These are phyloP conservation scores for Pythium biforme DNA, from an alignment of 352 stramenopile species.

Conservation along the genomic window DNA sequence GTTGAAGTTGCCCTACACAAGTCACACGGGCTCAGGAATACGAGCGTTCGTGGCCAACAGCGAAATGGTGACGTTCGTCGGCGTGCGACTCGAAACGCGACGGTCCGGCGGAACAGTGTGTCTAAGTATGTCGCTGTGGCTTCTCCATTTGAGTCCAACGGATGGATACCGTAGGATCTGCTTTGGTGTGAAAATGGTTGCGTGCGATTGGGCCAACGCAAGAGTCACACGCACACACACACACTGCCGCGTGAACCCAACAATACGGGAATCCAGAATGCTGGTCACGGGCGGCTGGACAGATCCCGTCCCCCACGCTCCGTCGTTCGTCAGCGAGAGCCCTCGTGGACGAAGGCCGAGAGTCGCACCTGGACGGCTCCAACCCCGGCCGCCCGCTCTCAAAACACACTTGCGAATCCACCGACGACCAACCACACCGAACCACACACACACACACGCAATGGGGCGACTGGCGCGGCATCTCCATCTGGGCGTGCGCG, in stretches of 20 bases:
- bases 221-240: background rate
- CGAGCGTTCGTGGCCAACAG: no score
- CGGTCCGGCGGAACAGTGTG: no score
- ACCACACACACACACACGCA: background rate
- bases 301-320: no score
- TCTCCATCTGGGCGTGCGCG: background rate
- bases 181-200: background rate
- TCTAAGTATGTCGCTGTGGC: no score
- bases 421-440: background rate
- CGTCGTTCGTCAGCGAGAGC: no score
- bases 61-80: no score
- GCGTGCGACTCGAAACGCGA: no score
- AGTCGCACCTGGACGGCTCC: no score
- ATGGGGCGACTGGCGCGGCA: background rate
- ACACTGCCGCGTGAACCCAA: constrained; percentile 1
- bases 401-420: background rate
- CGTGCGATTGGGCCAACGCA: background rate
- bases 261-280: background rate
- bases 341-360: no score
- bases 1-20: no score
- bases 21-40: no score
- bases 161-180: background rate
- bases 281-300: background rate
- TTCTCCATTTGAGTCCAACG: background rate
- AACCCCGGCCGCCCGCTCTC: no score